A percentile compares a stretch with the other conserved stretches of the same genome.
Conservation (phyloP, 1,139 yeast genomes). For the Yamadazyma songkhlaensis region DNA sequence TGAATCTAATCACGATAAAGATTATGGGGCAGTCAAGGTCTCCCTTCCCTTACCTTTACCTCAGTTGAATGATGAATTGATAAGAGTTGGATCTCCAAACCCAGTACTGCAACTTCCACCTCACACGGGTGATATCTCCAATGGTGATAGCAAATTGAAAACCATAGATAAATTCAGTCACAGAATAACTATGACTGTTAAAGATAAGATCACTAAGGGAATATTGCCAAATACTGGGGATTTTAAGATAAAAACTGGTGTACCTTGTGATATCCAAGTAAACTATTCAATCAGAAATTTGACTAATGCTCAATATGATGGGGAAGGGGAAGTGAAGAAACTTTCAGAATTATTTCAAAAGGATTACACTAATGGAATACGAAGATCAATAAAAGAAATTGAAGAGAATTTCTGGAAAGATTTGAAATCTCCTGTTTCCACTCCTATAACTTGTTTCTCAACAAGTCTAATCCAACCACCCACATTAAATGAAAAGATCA, state of each 20-base stretch:
- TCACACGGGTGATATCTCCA: background rate
- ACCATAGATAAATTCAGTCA: background rate
- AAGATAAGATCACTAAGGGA: slow-evolving; percentile 47
- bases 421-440: background rate
- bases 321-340: background rate
- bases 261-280: slow-evolving; percentile 3
- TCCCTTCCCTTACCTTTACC: slow-evolving; percentile 13
- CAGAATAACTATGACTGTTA: slow-evolving; percentile 36
- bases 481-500: background rate
- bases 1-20: background rate
- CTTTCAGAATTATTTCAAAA: background rate
- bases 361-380: background rate
- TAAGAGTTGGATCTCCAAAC: background rate
- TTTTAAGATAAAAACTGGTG: background rate
- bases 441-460: background rate
- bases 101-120: background rate
- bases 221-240: slow-evolving; percentile 31
- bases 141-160: no score
- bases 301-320: slow-evolving; percentile 3
- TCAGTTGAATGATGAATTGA: background rate
- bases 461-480: background rate
- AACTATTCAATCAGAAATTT: slow-evolving; percentile 5
- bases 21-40: slow-evolving; percentile 70
- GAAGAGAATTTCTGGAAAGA: background rate
- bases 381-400: background rate